Evolutionary conservation across 1,139 yeast species (phyloP).

Genomic region (Pichia sp.): DNA sequence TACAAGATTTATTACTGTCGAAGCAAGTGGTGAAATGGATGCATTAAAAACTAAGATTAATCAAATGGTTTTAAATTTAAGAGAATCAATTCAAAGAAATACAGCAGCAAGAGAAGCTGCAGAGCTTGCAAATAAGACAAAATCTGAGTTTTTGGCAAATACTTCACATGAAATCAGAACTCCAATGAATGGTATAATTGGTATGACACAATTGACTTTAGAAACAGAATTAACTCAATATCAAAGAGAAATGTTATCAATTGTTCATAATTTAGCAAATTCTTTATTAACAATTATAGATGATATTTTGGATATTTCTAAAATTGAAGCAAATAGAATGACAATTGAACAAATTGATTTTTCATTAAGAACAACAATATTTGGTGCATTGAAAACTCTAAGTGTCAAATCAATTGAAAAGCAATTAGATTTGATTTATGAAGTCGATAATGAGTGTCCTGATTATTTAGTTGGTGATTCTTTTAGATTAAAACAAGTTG

Average conservation of each 20-base stretch:
- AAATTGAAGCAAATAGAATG: slow-evolving; percentile 90
- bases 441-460: slow-evolving; percentile 81
- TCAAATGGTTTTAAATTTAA: slow-evolving; percentile 82
- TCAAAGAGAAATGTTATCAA: slow-evolving; percentile 83
- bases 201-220: slow-evolving; percentile 83
- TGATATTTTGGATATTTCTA: slow-evolving; percentile 84
- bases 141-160: slow-evolving; percentile 83
- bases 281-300: slow-evolving; percentile 79
- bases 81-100: slow-evolving; percentile 85
- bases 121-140: slow-evolving; percentile 83
- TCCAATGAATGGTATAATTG: slow-evolving; percentile 88
- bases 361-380: slow-evolving; percentile 76
- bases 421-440: slow-evolving; percentile 70
- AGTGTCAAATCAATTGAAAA: slow-evolving; percentile 87
- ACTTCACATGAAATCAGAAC: slow-evolving; percentile 91
- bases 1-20: slow-evolving; percentile 83
- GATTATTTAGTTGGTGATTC: slow-evolving; percentile 84
- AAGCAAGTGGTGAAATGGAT: slow-evolving; percentile 91
- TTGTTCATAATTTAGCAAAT: slow-evolving; percentile 80
- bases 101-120: slow-evolving; percentile 95
- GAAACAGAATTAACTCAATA: slow-evolving; percentile 85
- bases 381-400: slow-evolving; percentile 80
- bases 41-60: slow-evolving; percentile 85
- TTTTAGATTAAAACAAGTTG: slow-evolving; percentile 77
- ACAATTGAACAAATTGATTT: slow-evolving; percentile 85